Evolutionary conservation across 2,329 filamentous ascomycete genomes (phyloP).

Genomic region (Chaetomium globosum): DNA sequence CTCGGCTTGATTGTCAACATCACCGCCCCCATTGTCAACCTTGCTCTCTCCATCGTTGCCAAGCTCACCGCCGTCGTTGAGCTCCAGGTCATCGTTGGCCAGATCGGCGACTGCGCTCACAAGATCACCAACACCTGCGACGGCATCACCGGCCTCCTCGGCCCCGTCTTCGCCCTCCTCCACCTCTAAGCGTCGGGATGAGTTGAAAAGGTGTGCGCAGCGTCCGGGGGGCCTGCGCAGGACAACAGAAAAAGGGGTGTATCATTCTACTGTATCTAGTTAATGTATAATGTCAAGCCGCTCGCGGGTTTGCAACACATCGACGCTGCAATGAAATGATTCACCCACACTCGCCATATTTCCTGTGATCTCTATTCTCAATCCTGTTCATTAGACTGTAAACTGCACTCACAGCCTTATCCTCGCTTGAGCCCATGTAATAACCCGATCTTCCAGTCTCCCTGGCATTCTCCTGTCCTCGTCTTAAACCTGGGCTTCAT

Average conservation of each 20-base stretch:
- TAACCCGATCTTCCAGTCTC: too few species aligned
- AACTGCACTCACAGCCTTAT: too few species aligned
- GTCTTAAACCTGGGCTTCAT: too few species aligned
- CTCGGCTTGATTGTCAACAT: slow-evolving; percentile 19
- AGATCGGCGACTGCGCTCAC: slow-evolving; percentile 14
- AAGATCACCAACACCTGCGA: slow-evolving; percentile 4
- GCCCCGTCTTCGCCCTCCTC: slow-evolving; percentile 13
- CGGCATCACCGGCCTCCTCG: slow-evolving; percentile 10
- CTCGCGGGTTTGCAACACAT: not conserved
- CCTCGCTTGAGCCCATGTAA: too few species aligned
- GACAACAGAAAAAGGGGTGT: not conserved
- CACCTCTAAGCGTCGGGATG: slow-evolving; percentile 14
- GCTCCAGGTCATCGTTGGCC: slow-evolving; percentile 16
- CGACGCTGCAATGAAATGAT: not conserved
- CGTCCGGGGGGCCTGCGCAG: slow-evolving; percentile 1
- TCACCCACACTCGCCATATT: too few species aligned
- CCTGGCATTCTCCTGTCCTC: too few species aligned
- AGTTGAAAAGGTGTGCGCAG: not conserved
- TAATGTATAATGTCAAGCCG: slow-evolving; percentile 14
- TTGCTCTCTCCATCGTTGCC: slow-evolving; percentile 21
- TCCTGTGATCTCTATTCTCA: too few species aligned
- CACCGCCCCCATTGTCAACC: slow-evolving; percentile 14
- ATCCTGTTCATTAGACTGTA: too few species aligned
- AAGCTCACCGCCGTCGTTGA: slow-evolving; percentile 11
- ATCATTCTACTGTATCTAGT: slow-evolving; percentile 15